Base-by-base conservation (phyloP, 108 stramenopile genomes). In the Nitzschia sp. region DNA sequence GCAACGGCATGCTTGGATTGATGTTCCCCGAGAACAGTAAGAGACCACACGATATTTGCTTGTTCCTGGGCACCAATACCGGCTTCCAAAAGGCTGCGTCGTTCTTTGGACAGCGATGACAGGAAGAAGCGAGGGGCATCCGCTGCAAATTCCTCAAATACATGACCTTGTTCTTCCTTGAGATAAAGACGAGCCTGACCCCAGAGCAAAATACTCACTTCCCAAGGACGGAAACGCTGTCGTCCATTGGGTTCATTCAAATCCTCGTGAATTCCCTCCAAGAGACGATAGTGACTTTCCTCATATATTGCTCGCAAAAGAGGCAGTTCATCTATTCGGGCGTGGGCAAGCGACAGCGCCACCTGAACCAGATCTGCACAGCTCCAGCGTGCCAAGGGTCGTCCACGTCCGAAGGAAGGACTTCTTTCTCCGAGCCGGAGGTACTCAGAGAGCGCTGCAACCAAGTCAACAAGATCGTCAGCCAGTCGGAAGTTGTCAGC, bases 41-140 rank as follows among this genome's bases (percentile, higher is more conserved):
- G 66, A 0, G 90, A 81, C 93, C 93, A 94, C 0, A 78, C 90
- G 46, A 94, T 51, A 69, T 94, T 94, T 19, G 93, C 93, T 58
- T 89, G 84, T 59, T 93, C 92, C 68, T 91, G 92, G 13, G 89
- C 55, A 18, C 86, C 75, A 34, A 92, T 78, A 17, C 83, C 77
- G 19, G 72, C 63, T 6, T 59, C 18, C 23, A 29, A 34, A 61
- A 88, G 51, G 3, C 71, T 54, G 8, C 36, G 26, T n/a, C 48
- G 27, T 30, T 71, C 54, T 17, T 55, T 36, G 0, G 34, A 34
- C 24, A 74, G 26, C 1, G 75, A 35, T 25, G 57, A 53, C 4
- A 88, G 46, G 6, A 92, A 35, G 15, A 49, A 68, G 5, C 46
- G 35, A 5, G 83, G 79, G n/a, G 80, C 85, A 27, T 59, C 66